A percentile compares a stretch with the other conserved stretches of the same genome.
phyloP scores from a whole-genome alignment of 2,329 filamentous ascomycete genomes.

The Trichophyton schoenleinii region DNA sequence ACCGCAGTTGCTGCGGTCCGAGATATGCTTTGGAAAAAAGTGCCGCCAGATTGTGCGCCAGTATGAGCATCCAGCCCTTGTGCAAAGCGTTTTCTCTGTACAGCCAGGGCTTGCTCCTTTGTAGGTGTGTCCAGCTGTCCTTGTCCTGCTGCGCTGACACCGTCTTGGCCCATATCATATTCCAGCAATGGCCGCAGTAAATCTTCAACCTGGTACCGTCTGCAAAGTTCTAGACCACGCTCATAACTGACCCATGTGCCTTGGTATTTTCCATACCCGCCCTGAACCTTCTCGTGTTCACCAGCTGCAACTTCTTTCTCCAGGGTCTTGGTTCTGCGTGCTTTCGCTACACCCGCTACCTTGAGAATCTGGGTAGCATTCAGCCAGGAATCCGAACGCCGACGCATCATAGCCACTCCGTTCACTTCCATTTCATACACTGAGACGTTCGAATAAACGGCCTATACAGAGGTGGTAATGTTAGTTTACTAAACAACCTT shows the following conservation, averaged over 20 bases:
- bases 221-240: slow-evolving; percentile 81
- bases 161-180: slow-evolving; percentile 38
- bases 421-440: slow-evolving; percentile 99
- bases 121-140: slow-evolving; percentile 85
- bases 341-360: slow-evolving; percentile 92
- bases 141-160: slow-evolving; percentile 55
- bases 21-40: slow-evolving; percentile 96
- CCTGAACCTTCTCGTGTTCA: slow-evolving; percentile 96
- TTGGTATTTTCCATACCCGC: slow-evolving; percentile 97
- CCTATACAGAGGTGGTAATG: slow-evolving; percentile 4
- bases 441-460: slow-evolving; percentile 50
- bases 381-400: slow-evolving; percentile 86
- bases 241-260: slow-evolving; percentile 97
- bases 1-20: slow-evolving; percentile 85
- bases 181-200: slow-evolving; percentile 37
- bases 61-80: slow-evolving; percentile 60
- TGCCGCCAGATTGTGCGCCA: slow-evolving; percentile 55
- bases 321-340: slow-evolving; percentile 90
- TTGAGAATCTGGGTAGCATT: slow-evolving; percentile 98
- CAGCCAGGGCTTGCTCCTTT: slow-evolving; percentile 97
- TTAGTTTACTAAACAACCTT: not conserved
- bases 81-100: slow-evolving; percentile 83
- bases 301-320: slow-evolving; percentile 96
- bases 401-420: slow-evolving; percentile 84
- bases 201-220: slow-evolving; percentile 49